Percentiles rank a stretch among this genome's conserved stretches.
Evolutionary conservation across 2,329 filamentous ascomycete species (phyloP).

Genomic region (Colletotrichum nymphaeae): DNA sequence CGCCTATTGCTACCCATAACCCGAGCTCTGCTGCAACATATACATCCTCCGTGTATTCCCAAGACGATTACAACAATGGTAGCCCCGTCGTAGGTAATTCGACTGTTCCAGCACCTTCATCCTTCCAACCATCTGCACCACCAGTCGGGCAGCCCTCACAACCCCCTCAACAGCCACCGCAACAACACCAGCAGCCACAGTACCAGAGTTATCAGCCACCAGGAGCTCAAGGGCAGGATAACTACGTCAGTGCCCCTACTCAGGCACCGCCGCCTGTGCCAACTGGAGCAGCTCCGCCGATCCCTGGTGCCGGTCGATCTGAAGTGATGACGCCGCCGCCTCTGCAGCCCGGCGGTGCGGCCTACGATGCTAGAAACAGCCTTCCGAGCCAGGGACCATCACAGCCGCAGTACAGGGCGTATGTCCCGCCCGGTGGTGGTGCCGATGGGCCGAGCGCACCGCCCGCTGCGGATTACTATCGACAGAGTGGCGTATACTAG

Average conservation of each 20-base stretch:
- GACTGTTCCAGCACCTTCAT: constrained; percentile 42
- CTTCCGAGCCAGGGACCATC: constrained; percentile 58
- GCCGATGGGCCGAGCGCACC: constrained; percentile 59
- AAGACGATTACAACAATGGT: constrained; percentile 61
- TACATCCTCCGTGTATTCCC: constrained; percentile 59
- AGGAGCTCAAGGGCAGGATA: constrained; percentile 42
- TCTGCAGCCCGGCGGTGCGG: constrained; percentile 56
- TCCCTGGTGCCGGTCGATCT: constrained; percentile 42
- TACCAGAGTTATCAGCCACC: constrained; percentile 57
- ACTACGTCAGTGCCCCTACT: constrained; percentile 43
- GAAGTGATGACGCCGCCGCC: constrained; percentile 49
- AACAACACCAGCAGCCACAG: constrained; percentile 47
- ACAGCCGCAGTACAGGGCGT: constrained; percentile 69
- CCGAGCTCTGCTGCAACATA: constrained; percentile 56
- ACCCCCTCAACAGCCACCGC: constrained; percentile 43
- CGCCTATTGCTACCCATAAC: constrained; percentile 70
- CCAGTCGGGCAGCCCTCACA: constrained; percentile 29
- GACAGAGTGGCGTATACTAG: constrained; percentile 52
- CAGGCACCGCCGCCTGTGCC: constrained; percentile 47
- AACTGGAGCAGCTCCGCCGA: constrained; percentile 53
- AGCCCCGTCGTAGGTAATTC: constrained; percentile 42
- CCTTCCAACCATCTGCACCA: constrained; percentile 35
- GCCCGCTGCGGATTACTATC: constrained; percentile 67
- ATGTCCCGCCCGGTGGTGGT: constrained; percentile 59
- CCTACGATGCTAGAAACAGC: constrained; percentile 62